phyloP scores from a whole-genome alignment of 768 basidiomycete species.

The Boletellus emodensis region DNA sequence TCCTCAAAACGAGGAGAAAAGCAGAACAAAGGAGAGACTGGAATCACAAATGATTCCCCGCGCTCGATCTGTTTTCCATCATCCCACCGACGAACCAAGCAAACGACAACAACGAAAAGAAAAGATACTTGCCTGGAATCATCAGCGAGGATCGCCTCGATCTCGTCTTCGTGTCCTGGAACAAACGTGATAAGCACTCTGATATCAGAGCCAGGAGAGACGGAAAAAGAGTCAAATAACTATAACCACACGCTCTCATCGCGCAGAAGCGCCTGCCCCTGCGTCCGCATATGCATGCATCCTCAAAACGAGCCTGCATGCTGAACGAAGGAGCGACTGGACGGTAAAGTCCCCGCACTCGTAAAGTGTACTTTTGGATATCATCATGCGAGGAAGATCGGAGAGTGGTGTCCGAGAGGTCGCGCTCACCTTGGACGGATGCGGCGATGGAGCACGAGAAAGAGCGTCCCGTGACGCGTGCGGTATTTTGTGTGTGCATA shows the following conservation, averaged over 20 bases:
- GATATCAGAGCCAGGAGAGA: background rate
- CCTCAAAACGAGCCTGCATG: constrained; percentile 33
- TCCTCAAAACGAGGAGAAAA: constrained; percentile 25
- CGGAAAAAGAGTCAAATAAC: constrained; percentile 28
- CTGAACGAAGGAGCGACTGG: constrained; percentile 35
- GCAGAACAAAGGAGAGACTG: constrained; percentile 25
- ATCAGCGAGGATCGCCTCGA: background rate
- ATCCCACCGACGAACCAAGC: constrained; percentile 23
- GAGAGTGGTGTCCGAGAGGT: background rate
- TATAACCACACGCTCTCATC: constrained; percentile 34
- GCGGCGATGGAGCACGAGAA: background rate
- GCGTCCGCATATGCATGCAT: constrained; percentile 33
- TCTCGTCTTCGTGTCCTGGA: background rate
- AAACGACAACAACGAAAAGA: background rate
- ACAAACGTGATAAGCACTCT: constrained; percentile 7
- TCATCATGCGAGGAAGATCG: constrained; percentile 23
- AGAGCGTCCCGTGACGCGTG: too few species aligned
- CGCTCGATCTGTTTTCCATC: constrained; percentile 22
- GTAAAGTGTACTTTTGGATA: constrained; percentile 25
- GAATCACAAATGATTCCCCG: constrained; percentile 18
- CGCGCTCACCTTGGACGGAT: constrained; percentile 15
- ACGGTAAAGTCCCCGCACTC: constrained; percentile 31
- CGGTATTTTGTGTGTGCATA: constrained; percentile 15
- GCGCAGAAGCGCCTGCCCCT: constrained; percentile 34
- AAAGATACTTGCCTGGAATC: constrained; percentile 5